Conservation (phyloP, 768 basidiomycete species). For the Boletus barrowsii region DNA sequence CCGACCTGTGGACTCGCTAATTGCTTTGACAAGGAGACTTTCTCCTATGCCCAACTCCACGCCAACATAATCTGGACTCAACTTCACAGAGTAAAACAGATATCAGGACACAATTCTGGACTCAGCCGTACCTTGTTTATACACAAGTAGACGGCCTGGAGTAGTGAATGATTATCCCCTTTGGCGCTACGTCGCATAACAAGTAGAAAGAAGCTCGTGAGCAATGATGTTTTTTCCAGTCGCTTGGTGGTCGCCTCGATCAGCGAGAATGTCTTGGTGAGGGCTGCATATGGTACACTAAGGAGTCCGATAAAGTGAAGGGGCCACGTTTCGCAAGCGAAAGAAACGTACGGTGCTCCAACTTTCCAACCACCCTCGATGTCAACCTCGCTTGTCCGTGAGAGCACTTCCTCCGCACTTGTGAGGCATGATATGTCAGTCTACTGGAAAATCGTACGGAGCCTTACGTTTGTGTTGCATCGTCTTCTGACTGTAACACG, state of each 20-base stretch:
- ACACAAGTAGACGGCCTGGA: conserved; percentile 92
- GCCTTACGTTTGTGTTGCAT: conserved; percentile 62
- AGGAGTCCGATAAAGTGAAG: neutral
- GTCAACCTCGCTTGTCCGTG: conserved; percentile 65
- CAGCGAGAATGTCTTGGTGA: conserved; percentile 81
- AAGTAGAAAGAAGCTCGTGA: conserved; percentile 85
- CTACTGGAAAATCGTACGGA: neutral
- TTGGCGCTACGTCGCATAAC: conserved; percentile 84
- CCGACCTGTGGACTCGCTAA: conserved; percentile 92
- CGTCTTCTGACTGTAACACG: conserved; percentile 43
- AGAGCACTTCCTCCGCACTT: conserved; percentile 70
- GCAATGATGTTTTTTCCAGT: conserved; percentile 83
- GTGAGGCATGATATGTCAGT: conserved; percentile 1
- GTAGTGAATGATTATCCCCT: conserved; percentile 68
- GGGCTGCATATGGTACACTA: conserved; percentile 92
- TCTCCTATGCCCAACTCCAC: conserved; percentile 97
- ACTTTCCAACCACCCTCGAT: conserved; percentile 79
- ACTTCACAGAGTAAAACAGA: conserved; percentile 39
- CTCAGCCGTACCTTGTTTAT: conserved; percentile 78
- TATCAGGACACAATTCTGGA: neutral
- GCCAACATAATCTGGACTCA: conserved; percentile 93
- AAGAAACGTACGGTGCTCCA: conserved; percentile 68
- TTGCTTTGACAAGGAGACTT: conserved; percentile 90
- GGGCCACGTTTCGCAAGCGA: neutral
- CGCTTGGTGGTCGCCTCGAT: conserved; percentile 97